Percentiles rank a stretch among this genome's conserved stretches.
These are phyloP conservation scores for Kwoniella dendrophila DNA, from an alignment of 768 basidiomycete species.

Conservation along the genomic window DNA sequence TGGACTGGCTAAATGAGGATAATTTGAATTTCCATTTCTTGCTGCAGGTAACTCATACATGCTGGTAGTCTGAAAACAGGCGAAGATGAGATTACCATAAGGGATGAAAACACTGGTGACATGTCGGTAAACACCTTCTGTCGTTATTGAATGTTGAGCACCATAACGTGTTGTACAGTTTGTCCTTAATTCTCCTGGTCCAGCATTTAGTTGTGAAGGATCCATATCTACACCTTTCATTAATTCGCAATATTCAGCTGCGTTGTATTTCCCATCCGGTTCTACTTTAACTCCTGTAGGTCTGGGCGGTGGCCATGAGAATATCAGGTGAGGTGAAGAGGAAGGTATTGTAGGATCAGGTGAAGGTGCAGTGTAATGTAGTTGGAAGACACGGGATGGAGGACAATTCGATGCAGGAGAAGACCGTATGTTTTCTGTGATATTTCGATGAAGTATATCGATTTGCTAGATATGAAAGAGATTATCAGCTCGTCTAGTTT, in stretches of 20 bases:
- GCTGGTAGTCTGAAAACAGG: constrained; percentile 53
- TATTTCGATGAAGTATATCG: constrained; percentile 42
- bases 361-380: constrained; percentile 37
- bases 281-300: constrained; percentile 19
- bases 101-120: constrained; percentile 55
- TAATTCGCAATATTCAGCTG: constrained; percentile 50
- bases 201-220: constrained; percentile 33
- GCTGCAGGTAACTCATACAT: constrained; percentile 27
- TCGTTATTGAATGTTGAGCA: constrained; percentile 50
- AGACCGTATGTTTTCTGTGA: constrained; percentile 30
- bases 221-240: constrained; percentile 54
- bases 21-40: background rate
- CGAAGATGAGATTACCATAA: constrained; percentile 51
- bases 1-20: background rate
- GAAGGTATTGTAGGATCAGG: constrained; percentile 26
- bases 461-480: constrained; percentile 44
- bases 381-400: constrained; percentile 52
- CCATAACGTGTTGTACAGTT: constrained; percentile 55
- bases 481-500: background rate
- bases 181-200: constrained; percentile 45
- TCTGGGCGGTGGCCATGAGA: constrained; percentile 55
- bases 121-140: constrained; percentile 50
- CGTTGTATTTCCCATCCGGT: constrained; percentile 51
- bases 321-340: constrained; percentile 34
- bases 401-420: constrained; percentile 32